Base-by-base conservation (phyloP, 257 asterid species). In the Nicotiana benthamiana region DNA sequence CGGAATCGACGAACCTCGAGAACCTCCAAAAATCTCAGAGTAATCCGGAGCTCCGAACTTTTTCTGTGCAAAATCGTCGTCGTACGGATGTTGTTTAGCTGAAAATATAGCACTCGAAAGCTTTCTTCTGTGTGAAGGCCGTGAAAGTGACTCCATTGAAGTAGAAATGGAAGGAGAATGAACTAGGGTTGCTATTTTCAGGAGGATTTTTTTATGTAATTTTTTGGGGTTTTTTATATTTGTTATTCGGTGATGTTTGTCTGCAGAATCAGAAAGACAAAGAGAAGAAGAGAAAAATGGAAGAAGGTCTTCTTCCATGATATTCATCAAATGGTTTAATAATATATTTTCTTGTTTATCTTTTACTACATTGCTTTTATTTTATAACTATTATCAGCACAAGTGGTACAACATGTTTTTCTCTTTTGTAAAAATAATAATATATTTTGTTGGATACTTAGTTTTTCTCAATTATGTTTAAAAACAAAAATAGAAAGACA, bases 121-220 rank as follows among this genome's bases (percentile, higher is more conserved):
- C 84, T 90, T 93, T 26, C 93, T 86, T 27, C 94, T 81, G 86
- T 90, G 97, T 4, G 89, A 89, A 57, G 96, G 93, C 79, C 90
- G 82, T 6, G 95, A 79, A 22, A 91, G 76, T 32, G 97, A 89
- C 87, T 93, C 98, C 98, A 93, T 93, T 81, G 75, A 57, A 83
- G 85, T 52, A n/a, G n/a, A 57, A 8, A 80, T 34, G 32, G 27
- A 30, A 30, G 43, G 22, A 20, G 56, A 24, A 70, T 15, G 81
- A 79, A 26, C 24, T 77, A 56, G 72, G 72, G 46, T 26, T 63
- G 59, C 56, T 63, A 84, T 86, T 12, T 77, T 66, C 36, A 9
- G 54, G 51, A 80, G 18, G 8, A 63, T 28, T 70, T 60, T 48
- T 79, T 9, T 36, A 13, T 36, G 2, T 18, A 22, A 3, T 3